Percentiles rank a stretch among this genome's conserved stretches.
Conservation (phyloP, 371 early-diverging fungal species). For the Rhizomucor miehei region DNA sequence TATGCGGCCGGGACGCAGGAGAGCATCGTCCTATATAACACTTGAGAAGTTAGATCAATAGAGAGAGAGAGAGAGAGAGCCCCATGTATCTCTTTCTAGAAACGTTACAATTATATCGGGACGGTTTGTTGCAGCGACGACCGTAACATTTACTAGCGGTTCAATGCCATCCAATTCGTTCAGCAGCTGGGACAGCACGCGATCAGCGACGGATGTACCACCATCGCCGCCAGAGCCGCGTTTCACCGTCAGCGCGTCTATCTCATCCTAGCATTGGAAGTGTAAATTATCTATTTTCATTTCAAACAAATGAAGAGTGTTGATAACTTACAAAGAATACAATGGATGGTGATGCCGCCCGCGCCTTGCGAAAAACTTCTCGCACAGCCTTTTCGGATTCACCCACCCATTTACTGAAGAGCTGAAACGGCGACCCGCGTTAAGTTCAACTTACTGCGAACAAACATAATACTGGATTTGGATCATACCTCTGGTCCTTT, state of each 20-base stretch:
- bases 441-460: too few species aligned
- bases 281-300: not conserved
- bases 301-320: not conserved
- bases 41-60: too few species aligned
- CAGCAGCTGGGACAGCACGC: slow-evolving; percentile 92
- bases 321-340: slow-evolving; percentile 87
- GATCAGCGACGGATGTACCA: slow-evolving; percentile 83
- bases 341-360: slow-evolving; percentile 93
- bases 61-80: too few species aligned
- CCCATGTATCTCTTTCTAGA: slow-evolving; percentile 40
- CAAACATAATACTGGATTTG: too few species aligned
- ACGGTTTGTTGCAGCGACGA: slow-evolving; percentile 99
- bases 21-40: slow-evolving; percentile 73
- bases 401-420: slow-evolving; percentile 98
- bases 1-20: slow-evolving; percentile 95
- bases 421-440: slow-evolving; percentile 27
- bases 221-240: slow-evolving; percentile 68
- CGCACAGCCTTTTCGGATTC: slow-evolving; percentile 97
- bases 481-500: slow-evolving; percentile 90
- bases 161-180: slow-evolving; percentile 97
- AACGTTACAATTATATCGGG: slow-evolving; percentile 91
- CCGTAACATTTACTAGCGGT: slow-evolving; percentile 88
- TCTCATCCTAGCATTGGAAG: slow-evolving; percentile 92
- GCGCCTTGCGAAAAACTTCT: slow-evolving; percentile 93
- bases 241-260: slow-evolving; percentile 94